Base-by-base conservation (phyloP, 1,284 basidiomycete genomes). In the Leccinum subfulvum region DNA sequence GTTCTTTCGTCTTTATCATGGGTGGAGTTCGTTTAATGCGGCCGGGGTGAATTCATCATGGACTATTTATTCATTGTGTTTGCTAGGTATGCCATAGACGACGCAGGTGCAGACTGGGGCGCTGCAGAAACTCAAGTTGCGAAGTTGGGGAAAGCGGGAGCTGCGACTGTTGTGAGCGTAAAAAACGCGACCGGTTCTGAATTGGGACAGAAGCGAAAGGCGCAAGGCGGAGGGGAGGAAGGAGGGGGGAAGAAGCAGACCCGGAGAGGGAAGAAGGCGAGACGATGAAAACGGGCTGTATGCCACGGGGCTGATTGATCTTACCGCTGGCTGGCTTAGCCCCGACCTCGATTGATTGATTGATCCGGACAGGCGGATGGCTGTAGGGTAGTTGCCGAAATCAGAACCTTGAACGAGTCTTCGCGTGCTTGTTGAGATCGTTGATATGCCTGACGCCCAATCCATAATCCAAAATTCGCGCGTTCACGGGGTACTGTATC, bases 1-100 rank as follows among this genome's bases (percentile, higher is more conserved):
- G n/a, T 26, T 33, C 26, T 33, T 55, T 55, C 53, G 4, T 26
- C 16, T 5, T 26, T 16, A 23, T 53, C 23, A 18, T 33, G 28
- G 10, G n/a, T 30, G 23, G 13, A 28, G 26, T 4, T 26, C 4
- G 16, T 53, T 53, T 28, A 10, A 28, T 28, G 51, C 5, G 26
- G 21, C 11, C 49, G 23, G 21, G 11, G 21, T 23, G 16, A 21
- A n/a, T 53, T 53, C 51, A 10, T 28, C 8, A 5, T 18, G 53
- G 28, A 28, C 28, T n/a, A 3, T 62, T 47, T 21, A 3, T 33
- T 61, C 54, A 21, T 33, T 14, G 33, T 30, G 30, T 3, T 58
- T 30, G 39, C 5, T 28, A 95, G 92, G 75, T 95, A 86, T 75
- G 90, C 92, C 18, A 93, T 97, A 66, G 83, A 90, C 68, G 85